phyloP scores from a whole-genome alignment of 2,329 filamentous ascomycete genomes.

The Trichophyton verrucosum region DNA sequence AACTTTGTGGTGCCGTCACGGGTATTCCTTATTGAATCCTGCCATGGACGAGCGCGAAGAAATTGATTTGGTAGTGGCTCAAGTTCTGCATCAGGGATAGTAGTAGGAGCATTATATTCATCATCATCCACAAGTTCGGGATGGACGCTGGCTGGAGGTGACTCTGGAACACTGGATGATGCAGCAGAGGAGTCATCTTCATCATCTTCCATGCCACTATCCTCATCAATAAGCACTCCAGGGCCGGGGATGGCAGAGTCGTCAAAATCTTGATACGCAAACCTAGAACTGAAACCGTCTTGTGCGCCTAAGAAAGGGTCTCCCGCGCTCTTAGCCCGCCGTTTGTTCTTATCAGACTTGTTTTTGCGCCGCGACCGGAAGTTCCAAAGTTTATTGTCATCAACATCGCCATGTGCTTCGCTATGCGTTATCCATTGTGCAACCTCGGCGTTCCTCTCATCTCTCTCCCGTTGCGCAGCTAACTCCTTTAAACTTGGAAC shows the following conservation, averaged over 20 bases:
- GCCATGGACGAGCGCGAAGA: slow-evolving; percentile 36
- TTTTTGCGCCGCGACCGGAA: slow-evolving; percentile 15
- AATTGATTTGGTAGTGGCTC: slow-evolving; percentile 28
- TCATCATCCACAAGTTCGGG: slow-evolving; percentile 18
- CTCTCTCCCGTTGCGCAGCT: slow-evolving; percentile 33
- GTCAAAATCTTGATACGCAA: slow-evolving; percentile 17
- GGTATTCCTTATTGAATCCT: slow-evolving; percentile 30
- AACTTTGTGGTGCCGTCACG: slow-evolving; percentile 20
- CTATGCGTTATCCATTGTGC: slow-evolving; percentile 43
- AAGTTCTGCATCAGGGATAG: slow-evolving; percentile 17
- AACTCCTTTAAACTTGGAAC: slow-evolving; percentile 41
- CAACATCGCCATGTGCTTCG: slow-evolving; percentile 33
- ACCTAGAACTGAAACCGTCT: not conserved
- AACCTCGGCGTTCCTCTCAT: slow-evolving; percentile 43
- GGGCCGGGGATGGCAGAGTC: slow-evolving; percentile 40
- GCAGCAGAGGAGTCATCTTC: slow-evolving; percentile 21
- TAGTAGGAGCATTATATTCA: slow-evolving; percentile 17
- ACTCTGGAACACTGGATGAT: slow-evolving; percentile 19
- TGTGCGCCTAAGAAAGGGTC: slow-evolving; percentile 17
- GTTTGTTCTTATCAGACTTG: slow-evolving; percentile 21
- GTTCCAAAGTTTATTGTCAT: slow-evolving; percentile 15
- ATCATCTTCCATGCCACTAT: slow-evolving; percentile 26
- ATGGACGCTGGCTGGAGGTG: slow-evolving; percentile 19
- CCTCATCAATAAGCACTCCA: slow-evolving; percentile 36
- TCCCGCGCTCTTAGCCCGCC: slow-evolving; percentile 36